Evolutionary conservation across 441 rosid genomes (phyloP).

Genomic region (Aleurites moluccanus): DNA sequence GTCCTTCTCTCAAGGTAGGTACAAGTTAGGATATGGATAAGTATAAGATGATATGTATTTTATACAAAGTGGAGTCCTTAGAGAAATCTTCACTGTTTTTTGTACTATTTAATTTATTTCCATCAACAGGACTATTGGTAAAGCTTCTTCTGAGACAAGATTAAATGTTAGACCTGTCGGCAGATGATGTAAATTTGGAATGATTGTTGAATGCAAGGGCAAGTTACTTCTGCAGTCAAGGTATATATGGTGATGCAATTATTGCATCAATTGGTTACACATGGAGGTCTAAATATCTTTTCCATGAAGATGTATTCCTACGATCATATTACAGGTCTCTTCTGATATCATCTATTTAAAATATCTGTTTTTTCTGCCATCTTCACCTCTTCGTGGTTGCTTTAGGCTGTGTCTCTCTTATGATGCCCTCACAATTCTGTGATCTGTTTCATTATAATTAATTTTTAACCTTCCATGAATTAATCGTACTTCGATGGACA

Average conservation of each 20-base stretch:
- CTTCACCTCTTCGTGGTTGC: slow-evolving; percentile 6
- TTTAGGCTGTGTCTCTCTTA: slow-evolving; percentile 9
- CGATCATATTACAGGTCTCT: slow-evolving; percentile 82
- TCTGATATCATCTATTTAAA: slow-evolving; percentile 15
- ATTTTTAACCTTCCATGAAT: slow-evolving; percentile 6
- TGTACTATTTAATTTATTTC: slow-evolving; percentile 25
- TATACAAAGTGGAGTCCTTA: not conserved
- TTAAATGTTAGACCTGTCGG: slow-evolving; percentile 48
- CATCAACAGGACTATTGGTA: slow-evolving; percentile 73
- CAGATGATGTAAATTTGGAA: slow-evolving; percentile 39
- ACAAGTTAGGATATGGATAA: slow-evolving; percentile 7
- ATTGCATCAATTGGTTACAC: slow-evolving; percentile 87
- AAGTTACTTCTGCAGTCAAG: slow-evolving; percentile 74
- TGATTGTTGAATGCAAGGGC: slow-evolving; percentile 69
- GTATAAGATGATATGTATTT: not conserved
- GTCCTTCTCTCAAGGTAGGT: slow-evolving; percentile 78
- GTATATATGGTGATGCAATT: slow-evolving; percentile 73
- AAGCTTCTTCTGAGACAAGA: slow-evolving; percentile 84
- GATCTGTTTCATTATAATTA: not conserved
- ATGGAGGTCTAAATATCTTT: slow-evolving; percentile 72
- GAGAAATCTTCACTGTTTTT: not conserved
- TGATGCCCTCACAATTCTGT: not conserved
- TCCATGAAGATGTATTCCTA: slow-evolving; percentile 59
- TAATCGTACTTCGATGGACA: slow-evolving; percentile 23
- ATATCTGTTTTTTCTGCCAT: slow-evolving; percentile 1